These are phyloP conservation scores for Pythium utonaiense DNA, from an alignment of 352 stramenopile species.

Conservation along the genomic window DNA sequence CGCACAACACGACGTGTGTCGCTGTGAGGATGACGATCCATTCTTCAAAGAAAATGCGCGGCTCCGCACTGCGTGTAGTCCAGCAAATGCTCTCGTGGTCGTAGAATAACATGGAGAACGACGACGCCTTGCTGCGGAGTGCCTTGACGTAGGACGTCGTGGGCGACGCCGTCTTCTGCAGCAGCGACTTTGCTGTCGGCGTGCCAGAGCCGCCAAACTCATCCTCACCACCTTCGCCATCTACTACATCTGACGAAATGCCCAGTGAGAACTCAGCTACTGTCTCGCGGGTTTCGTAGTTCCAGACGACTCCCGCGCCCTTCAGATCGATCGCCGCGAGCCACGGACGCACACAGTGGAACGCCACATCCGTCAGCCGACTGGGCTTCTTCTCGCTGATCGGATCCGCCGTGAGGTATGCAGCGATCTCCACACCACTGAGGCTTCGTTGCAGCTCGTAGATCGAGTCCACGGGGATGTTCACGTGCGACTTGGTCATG, in stretches of 20 bases:
- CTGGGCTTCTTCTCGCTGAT: conserved; percentile 73
- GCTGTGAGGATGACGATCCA: conserved; percentile 60
- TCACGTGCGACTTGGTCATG: conserved; percentile 20
- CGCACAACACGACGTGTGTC: conserved; percentile 63
- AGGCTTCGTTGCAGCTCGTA: conserved; percentile 55
- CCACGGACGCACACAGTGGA: conserved; percentile 67
- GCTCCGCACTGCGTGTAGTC: conserved; percentile 30
- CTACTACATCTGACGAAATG: conserved; percentile 35
- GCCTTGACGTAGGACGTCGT: conserved; percentile 50
- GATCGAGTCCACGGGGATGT: conserved; percentile 35
- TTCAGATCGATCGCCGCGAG: conserved; percentile 64
- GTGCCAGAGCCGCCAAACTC: conserved; percentile 13
- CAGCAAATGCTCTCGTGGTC: conserved; percentile 62
- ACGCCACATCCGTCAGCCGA: conserved; percentile 55
- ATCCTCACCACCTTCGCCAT: conserved; percentile 18
- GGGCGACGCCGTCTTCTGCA: conserved; percentile 40
- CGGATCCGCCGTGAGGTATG: conserved; percentile 43
- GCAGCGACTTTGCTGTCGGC: conserved; percentile 29
- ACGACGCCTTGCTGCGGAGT: conserved; percentile 34
- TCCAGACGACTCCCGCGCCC: conserved; percentile 58
- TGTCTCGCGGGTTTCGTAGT: conserved; percentile 65
- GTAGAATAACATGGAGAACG: conserved; percentile 70
- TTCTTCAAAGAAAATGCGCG: conserved; percentile 62
- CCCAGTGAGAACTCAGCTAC: conserved; percentile 66
- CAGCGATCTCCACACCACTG: conserved; percentile 51